Evolutionary conservation across 805 yeast genomes (phyloP).

Genomic region (Lachancea quebecensis): DNA sequence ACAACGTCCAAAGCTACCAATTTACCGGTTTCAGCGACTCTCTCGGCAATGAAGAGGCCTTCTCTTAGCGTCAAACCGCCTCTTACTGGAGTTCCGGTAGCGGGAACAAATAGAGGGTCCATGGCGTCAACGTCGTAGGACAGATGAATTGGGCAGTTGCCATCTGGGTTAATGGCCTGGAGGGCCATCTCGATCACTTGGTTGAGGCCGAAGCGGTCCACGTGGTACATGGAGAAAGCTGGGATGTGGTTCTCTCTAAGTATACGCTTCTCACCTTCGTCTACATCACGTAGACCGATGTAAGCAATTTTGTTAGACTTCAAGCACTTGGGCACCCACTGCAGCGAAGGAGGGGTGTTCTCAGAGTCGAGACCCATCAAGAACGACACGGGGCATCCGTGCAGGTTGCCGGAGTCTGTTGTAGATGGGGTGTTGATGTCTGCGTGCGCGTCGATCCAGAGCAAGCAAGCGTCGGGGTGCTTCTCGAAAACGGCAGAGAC

Average conservation of each 20-base stretch:
- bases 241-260: conserved; percentile 64
- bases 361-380: conserved; percentile 71
- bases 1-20: conserved; percentile 85
- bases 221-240: conserved; percentile 92
- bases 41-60: conserved; percentile 88
- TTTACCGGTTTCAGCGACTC: conserved; percentile 83
- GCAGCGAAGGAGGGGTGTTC: conserved; percentile 57
- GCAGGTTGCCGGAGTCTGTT: conserved; percentile 84
- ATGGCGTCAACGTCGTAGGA: conserved; percentile 96
- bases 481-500: conserved; percentile 73
- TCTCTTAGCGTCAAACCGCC: conserved; percentile 94
- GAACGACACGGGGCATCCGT: conserved; percentile 94
- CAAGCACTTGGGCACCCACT: conserved; percentile 72
- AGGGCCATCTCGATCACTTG: conserved; percentile 89
- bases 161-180: conserved; percentile 64
- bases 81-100: conserved; percentile 96
- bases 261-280: conserved; percentile 72
- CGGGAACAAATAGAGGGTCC: conserved; percentile 90
- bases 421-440: conserved; percentile 86
- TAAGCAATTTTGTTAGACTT: conserved; percentile 72
- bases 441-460: conserved; percentile 98
- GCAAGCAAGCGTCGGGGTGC: conserved; percentile 79
- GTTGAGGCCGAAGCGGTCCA: conserved; percentile 89
- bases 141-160: conserved; percentile 72
- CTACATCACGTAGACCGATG: conserved; percentile 92